Percentiles rank a stretch among this genome's conserved stretches.
Evolutionary conservation across 352 stramenopile species (phyloP).

Genomic region (Globisporangium ultimum): DNA sequence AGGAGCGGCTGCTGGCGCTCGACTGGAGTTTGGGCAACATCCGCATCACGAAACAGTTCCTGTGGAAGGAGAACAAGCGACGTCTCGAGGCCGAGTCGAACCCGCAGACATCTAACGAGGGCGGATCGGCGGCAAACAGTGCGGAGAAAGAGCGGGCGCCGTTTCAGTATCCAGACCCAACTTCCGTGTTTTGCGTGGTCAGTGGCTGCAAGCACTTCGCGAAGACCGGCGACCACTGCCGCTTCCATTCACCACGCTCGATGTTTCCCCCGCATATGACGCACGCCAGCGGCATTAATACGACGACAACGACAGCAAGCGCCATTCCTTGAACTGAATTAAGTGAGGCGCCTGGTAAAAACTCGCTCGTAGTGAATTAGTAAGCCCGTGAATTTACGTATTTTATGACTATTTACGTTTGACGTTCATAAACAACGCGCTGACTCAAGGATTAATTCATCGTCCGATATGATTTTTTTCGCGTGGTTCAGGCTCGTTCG

Average conservation of each 20-base stretch:
- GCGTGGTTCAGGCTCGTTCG: conserved; percentile 1
- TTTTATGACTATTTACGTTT: too few relatives aligned
- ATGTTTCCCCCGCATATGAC: too few relatives aligned
- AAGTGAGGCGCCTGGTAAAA: too few relatives aligned
- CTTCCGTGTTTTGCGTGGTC: conserved; percentile 40
- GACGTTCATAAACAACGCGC: too few relatives aligned
- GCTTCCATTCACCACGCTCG: conserved; percentile 40
- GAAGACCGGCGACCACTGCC: conserved; percentile 59
- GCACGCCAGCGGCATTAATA: too few relatives aligned
- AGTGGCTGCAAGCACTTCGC: conserved; percentile 47
- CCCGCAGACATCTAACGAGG: conserved; percentile 2
- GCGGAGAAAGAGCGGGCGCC: background rate
- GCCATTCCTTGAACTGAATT: too few relatives aligned
- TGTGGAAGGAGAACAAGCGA: conserved; percentile 63
- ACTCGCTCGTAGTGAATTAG: too few relatives aligned
- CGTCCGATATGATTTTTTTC: conserved; percentile 6
- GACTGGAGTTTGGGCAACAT: conserved; percentile 73
- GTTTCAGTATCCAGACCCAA: conserved; percentile 29
- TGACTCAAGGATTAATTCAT: too few relatives aligned
- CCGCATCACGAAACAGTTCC: conserved; percentile 33
- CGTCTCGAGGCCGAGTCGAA: conserved; percentile 41
- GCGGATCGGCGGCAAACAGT: conserved; percentile 10
- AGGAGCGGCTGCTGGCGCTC: conserved; percentile 44
- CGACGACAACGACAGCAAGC: too few relatives aligned
- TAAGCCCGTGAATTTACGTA: too few relatives aligned